Conservation (phyloP, 2,329 filamentous ascomycete species). For the Diaporthe citrichinensis region DNA sequence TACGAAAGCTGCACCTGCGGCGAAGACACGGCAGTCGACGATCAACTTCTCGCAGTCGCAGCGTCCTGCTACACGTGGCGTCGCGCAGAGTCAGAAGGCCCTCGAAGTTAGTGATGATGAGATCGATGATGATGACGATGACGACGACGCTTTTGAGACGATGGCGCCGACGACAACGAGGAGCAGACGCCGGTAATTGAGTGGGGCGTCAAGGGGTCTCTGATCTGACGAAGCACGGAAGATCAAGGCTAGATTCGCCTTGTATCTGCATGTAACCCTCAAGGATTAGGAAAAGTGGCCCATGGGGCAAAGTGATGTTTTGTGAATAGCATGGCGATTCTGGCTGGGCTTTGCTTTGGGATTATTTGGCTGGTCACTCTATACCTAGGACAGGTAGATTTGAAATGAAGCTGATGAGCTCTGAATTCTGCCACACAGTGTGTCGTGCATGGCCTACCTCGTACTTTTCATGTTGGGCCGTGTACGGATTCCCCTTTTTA, state of each 20-base stretch:
- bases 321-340: background rate
- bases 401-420: background rate
- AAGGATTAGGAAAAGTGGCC: too few relatives aligned
- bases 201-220: background rate
- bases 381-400: background rate
- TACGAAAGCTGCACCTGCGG: constrained; percentile 48
- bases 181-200: constrained; percentile 39
- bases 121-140: constrained; percentile 72
- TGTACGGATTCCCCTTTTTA: too few relatives aligned
- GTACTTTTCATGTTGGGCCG: background rate
- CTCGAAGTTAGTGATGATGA: constrained; percentile 76
- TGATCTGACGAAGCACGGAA: background rate
- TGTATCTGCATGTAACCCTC: background rate
- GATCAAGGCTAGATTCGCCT: background rate
- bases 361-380: background rate
- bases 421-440: background rate
- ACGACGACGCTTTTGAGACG: constrained; percentile 64
- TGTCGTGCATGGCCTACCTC: too few relatives aligned
- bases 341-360: constrained; percentile 19
- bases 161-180: constrained; percentile 54
- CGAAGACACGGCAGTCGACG: constrained; percentile 56
- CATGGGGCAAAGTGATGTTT: background rate
- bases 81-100: constrained; percentile 60
- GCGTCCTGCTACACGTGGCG: constrained; percentile 46
- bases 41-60: constrained; percentile 63